Percentiles rank a stretch among this genome's conserved stretches.
phyloP scores from a whole-genome alignment of 768 basidiomycete genomes.

The Myochromella boudieri region DNA sequence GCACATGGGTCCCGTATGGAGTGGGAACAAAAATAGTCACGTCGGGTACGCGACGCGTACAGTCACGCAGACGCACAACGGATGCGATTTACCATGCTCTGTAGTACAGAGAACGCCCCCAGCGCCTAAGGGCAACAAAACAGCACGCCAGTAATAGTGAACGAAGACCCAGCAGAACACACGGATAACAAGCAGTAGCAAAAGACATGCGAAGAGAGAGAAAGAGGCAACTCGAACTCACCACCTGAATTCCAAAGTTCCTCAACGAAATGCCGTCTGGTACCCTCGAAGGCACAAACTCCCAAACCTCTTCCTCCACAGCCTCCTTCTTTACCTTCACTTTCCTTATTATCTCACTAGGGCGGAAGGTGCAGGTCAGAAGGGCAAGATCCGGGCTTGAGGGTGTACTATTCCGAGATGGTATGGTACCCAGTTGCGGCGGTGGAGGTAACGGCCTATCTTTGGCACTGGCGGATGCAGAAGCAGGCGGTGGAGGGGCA shows the following conservation, averaged over 20 bases:
- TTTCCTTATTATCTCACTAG: slow-evolving; percentile 35
- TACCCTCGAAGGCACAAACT: slow-evolving; percentile 69
- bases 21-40: too few species aligned
- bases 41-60: too few species aligned
- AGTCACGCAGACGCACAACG: too few species aligned
- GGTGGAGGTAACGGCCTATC: background rate
- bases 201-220: background rate
- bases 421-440: background rate
- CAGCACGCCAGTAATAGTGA: background rate
- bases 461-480: background rate
- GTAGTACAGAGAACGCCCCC: too few species aligned
- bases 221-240: slow-evolving; percentile 42
- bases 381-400: slow-evolving; percentile 18
- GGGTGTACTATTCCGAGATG: background rate
- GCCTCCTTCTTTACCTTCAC: background rate
- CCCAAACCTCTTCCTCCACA: slow-evolving; percentile 42
- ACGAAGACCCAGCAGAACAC: slow-evolving; percentile 3
- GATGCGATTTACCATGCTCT: too few species aligned
- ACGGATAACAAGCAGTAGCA: too few species aligned
- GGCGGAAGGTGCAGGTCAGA: slow-evolving; percentile 43
- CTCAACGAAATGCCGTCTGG: slow-evolving; percentile 82
- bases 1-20: too few species aligned
- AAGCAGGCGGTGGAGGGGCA: background rate
- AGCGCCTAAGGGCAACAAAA: too few species aligned
- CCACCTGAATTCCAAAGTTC: slow-evolving; percentile 89